Conservation (phyloP, 441 rosid genomes). For the Euphorbia celastroides region DNA sequence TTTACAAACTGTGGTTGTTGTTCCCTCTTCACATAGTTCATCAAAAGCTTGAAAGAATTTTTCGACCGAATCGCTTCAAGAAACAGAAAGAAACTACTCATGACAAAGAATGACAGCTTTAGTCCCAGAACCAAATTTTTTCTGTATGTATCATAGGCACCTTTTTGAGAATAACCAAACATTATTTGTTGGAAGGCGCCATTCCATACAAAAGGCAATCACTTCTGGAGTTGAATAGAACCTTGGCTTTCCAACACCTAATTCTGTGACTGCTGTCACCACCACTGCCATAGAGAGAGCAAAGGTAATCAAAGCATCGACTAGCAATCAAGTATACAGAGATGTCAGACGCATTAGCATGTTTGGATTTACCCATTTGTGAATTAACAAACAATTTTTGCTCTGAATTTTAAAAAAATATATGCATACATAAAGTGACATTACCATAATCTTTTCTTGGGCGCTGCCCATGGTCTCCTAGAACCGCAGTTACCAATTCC, state of each 20-base stretch:
- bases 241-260: constrained; percentile 84
- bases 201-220: constrained; percentile 76
- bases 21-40: constrained; percentile 92
- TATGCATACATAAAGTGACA: not conserved
- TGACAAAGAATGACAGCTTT: constrained; percentile 14
- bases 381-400: constrained; percentile 4
- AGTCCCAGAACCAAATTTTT: not conserved
- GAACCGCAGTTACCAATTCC: constrained; percentile 97
- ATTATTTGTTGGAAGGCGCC: constrained; percentile 93
- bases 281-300: constrained; percentile 57
- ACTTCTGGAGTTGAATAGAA: constrained; percentile 93
- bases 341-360: not conserved
- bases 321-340: not conserved
- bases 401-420: too few relatives aligned
- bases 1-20: constrained; percentile 74
- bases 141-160: constrained; percentile 29
- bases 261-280: constrained; percentile 95
- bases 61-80: constrained; percentile 77
- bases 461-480: constrained; percentile 98
- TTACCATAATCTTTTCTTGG: constrained; percentile 84
- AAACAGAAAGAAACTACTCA: constrained; percentile 20
- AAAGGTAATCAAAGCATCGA: constrained; percentile 12
- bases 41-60: constrained; percentile 81
- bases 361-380: not conserved
- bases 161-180: constrained; percentile 92